phyloP scores from a whole-genome alignment of 768 basidiomycete genomes.

The Phylloporus rhodoxanthus region DNA sequence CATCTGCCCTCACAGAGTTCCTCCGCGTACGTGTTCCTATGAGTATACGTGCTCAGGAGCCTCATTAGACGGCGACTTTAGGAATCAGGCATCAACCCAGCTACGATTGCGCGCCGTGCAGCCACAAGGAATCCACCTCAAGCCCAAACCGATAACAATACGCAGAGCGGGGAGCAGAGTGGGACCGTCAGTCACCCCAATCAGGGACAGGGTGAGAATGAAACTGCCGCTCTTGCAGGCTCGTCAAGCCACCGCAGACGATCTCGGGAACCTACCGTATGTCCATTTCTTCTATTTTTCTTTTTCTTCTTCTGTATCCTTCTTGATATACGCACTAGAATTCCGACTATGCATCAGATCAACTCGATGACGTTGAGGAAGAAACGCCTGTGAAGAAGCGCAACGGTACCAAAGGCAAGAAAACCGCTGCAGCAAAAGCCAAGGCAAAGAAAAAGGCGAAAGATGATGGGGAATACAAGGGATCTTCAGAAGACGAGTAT shows the following conservation, averaged over 20 bases:
- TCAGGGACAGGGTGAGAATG: conserved; percentile 5
- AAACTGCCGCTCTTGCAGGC: not conserved
- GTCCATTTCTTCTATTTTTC: not conserved
- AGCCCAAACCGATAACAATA: conserved; percentile 26
- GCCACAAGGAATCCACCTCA: conserved; percentile 27
- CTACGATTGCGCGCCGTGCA: conserved; percentile 35
- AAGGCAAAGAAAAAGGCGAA: conserved; percentile 39
- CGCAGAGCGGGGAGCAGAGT: conserved; percentile 9
- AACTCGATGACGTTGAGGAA: conserved; percentile 58
- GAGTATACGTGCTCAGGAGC: conserved; percentile 32
- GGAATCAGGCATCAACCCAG: conserved; percentile 50
- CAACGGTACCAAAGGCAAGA: conserved; percentile 42
- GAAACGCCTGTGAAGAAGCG: conserved; percentile 47
- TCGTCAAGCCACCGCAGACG: conserved; percentile 16
- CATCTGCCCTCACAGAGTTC: conserved; percentile 79
- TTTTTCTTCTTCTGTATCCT: not conserved
- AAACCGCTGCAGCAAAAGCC: conserved; percentile 35
- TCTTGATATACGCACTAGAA: conserved; percentile 8
- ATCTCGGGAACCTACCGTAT: conserved; percentile 8
- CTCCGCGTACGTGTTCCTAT: conserved; percentile 47
- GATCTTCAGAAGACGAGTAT: conserved; percentile 61
- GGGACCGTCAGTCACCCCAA: conserved; percentile 11
- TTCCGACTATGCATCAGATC: conserved; percentile 63
- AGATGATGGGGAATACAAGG: conserved; percentile 43
- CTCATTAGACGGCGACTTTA: conserved; percentile 34